Percentiles rank a stretch among this genome's conserved stretches.
Conservation (phyloP, 2,329 filamentous ascomycete species). For the Dendryphion nanum region DNA sequence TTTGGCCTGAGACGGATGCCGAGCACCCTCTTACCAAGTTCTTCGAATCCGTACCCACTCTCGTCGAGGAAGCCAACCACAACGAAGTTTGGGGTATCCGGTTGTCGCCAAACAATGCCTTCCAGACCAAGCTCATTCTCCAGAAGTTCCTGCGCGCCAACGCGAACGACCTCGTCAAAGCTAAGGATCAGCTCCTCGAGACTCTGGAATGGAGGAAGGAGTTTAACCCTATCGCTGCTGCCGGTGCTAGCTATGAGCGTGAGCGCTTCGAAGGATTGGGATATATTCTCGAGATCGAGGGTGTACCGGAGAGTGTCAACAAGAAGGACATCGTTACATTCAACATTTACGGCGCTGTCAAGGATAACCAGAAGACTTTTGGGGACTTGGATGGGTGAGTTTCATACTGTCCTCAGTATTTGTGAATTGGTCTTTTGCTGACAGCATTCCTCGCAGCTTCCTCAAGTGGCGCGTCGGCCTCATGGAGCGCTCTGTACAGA, state of each 20-base stretch:
- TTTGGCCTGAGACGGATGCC: constrained; percentile 37
- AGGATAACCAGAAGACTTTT: constrained; percentile 78
- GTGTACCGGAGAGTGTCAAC: constrained; percentile 51
- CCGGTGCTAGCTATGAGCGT: constrained; percentile 61
- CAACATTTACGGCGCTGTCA: constrained; percentile 90
- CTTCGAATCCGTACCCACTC: constrained; percentile 56
- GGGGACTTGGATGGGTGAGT: constrained; percentile 72
- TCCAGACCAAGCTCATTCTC: constrained; percentile 78
- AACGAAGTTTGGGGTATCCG: constrained; percentile 85
- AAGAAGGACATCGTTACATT: constrained; percentile 74
- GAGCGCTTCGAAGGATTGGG: constrained; percentile 75
- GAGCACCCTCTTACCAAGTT: constrained; percentile 54
- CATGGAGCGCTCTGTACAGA: constrained; percentile 81
- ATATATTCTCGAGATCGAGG: constrained; percentile 71
- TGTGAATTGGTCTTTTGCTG: constrained; percentile 1
- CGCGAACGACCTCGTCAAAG: constrained; percentile 68
- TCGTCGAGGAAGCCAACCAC: constrained; percentile 60
- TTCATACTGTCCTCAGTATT: neutral
- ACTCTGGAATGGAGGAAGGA: constrained; percentile 82
- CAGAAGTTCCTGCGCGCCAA: constrained; percentile 96
- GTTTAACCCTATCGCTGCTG: constrained; percentile 66
- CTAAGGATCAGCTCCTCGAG: constrained; percentile 73
- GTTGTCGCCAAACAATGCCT: constrained; percentile 54
- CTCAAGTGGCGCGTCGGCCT: constrained; percentile 85
- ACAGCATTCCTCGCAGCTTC: no score